These are phyloP conservation scores for Solanum ahanhuiri DNA, from an alignment of 257 asterid species.

Conservation along the genomic window DNA sequence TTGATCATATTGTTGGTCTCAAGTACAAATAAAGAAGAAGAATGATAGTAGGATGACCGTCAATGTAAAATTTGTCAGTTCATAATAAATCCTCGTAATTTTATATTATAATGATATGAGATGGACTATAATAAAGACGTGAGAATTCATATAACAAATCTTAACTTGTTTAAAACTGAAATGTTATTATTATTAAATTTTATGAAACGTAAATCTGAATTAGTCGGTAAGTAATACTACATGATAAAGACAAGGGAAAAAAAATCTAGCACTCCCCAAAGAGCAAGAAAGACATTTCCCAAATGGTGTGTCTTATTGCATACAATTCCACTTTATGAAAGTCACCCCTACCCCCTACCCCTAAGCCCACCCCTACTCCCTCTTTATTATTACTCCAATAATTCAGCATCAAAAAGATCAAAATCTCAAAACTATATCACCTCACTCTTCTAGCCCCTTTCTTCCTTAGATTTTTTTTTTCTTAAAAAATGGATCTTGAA, in stretches of 20 bases:
- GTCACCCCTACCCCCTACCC: neutral
- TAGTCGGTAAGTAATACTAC: neutral
- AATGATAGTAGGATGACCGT: neutral
- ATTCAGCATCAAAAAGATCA: neutral
- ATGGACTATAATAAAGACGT: neutral
- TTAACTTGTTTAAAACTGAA: accelerated
- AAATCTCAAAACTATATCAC: neutral
- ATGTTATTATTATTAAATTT: neutral
- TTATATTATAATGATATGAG: neutral
- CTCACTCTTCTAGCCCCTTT: neutral
- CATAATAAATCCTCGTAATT: neutral
- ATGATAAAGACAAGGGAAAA: accelerated
- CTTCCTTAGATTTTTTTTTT: neutral
- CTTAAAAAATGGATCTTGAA: slow-evolving; percentile 31
- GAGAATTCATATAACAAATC: neutral
- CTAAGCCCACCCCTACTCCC: no score
- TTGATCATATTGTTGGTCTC: neutral
- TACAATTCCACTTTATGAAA: slow-evolving; percentile 15
- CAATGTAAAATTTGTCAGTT: accelerated
- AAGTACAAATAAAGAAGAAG: neutral
- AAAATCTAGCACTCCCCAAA: neutral
- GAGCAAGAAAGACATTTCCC: slow-evolving; percentile 10
- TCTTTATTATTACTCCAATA: neutral
- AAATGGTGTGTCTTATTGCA: slow-evolving; percentile 2
- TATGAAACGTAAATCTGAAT: neutral